Evolutionary conservation across 805 yeast species (phyloP).

Genomic region (Starmerella potacharoeniae): DNA sequence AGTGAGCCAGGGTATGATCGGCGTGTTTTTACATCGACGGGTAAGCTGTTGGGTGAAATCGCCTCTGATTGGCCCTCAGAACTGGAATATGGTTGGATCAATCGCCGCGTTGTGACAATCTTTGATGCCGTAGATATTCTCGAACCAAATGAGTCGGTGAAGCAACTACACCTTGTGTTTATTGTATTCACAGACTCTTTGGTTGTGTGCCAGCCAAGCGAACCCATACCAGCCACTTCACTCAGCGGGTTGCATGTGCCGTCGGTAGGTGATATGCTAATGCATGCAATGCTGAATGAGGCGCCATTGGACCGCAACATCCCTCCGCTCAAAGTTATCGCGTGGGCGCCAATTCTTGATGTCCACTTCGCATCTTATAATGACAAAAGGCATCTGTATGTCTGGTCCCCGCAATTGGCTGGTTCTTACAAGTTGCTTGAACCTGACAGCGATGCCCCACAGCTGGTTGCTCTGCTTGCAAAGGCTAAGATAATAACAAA

Average conservation of each 20-base stretch:
- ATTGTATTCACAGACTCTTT: conserved; percentile 74
- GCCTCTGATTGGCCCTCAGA: conserved; percentile 83
- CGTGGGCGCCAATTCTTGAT: conserved; percentile 54
- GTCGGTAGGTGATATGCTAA: conserved; percentile 62
- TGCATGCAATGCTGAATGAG: conserved; percentile 84
- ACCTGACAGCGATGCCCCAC: conserved; percentile 26
- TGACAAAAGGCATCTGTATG: conserved; percentile 15
- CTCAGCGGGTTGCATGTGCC: conserved; percentile 36
- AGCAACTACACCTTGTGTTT: conserved; percentile 39
- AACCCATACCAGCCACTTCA: conserved; percentile 34
- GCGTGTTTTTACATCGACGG: conserved; percentile 27
- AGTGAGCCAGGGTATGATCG: conserved; percentile 44
- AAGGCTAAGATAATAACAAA: conserved; percentile 67
- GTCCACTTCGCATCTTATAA: conserved; percentile 27
- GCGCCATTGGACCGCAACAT: conserved; percentile 49
- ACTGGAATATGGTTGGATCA: conserved; percentile 78
- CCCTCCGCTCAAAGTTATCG: conserved; percentile 57
- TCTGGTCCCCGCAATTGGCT: conserved; percentile 15
- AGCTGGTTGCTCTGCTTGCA: conserved; percentile 46
- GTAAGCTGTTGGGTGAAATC: conserved; percentile 72
- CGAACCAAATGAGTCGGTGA: conserved; percentile 23
- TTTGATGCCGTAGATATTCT: conserved; percentile 37
- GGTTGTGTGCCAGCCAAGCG: conserved; percentile 42
- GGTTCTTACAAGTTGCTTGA: conserved; percentile 23
- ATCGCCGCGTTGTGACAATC: conserved; percentile 74